phyloP scores from a whole-genome alignment of 106 monocot genomes.

The Phalaenopsis equestris region DNA sequence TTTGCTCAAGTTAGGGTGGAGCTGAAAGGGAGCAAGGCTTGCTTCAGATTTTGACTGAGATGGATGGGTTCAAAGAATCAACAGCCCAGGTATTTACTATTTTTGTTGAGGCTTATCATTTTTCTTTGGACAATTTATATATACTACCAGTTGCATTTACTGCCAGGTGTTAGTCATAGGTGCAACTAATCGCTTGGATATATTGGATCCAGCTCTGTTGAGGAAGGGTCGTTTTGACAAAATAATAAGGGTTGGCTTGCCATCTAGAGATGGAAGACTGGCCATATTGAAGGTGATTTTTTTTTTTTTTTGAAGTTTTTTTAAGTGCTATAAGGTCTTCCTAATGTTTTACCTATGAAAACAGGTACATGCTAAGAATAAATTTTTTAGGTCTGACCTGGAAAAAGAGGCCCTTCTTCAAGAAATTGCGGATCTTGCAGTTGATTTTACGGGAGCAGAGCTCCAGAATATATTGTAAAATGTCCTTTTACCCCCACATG shows the following conservation, averaged over 20 bases:
- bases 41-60: conserved; percentile 87
- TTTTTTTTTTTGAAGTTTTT: background rate
- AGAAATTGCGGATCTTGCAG: conserved; percentile 70
- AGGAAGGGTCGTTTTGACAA: conserved; percentile 87
- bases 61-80: conserved; percentile 80
- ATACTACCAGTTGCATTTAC: conserved; percentile 1
- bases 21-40: conserved; percentile 91
- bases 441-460: conserved; percentile 93
- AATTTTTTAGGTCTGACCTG: conserved; percentile 58
- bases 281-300: conserved; percentile 63
- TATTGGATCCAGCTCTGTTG: conserved; percentile 74
- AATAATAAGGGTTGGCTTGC: conserved; percentile 83
- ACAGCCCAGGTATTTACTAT: conserved; percentile 47
- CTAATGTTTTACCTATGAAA: background rate
- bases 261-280: conserved; percentile 78
- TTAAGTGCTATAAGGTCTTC: background rate
- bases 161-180: conserved; percentile 74
- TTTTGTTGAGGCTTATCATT: background rate
- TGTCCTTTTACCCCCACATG: conserved; percentile 1
- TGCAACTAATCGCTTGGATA: conserved; percentile 81
- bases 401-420: conserved; percentile 57
- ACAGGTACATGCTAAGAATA: conserved; percentile 81
- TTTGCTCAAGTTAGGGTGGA: conserved; percentile 51
- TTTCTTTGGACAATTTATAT: background rate
- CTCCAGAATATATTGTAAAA: conserved; percentile 84